Base-by-base conservation (phyloP, 257 asterid species). In the Scutellaria galericulata region DNA sequence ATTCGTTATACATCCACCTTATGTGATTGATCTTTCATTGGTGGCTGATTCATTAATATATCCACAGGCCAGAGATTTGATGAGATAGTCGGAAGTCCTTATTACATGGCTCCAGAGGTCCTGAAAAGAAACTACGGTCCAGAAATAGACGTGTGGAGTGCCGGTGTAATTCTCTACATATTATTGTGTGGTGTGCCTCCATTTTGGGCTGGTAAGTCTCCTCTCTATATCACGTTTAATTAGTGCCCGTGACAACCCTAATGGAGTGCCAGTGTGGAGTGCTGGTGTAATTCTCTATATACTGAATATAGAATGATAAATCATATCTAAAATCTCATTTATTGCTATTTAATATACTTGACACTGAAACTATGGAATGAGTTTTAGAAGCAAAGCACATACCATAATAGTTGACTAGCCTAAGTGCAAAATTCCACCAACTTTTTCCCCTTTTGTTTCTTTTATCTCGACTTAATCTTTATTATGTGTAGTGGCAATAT, bases 101-200 rank as follows among this genome's bases (percentile, higher is more conserved):
- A 86, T 46, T 89, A 89, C 71, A 89, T 89, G 92, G 96, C 96
- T 14, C 96, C 96, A 0, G 96, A 89, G 78, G 92, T 89, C 68
- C 78, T 89, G 66, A 89, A 68, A 71, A 71, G 89, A 66, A 83
- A 80, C 70, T 89, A 89, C 37, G 96, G 96, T 45, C 90, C 85
- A 20, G 96, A 89, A 83, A 64, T 89, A 1, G 96, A 89, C 12
- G 83, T 89, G 22, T 85, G 96, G 96, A 88, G 96, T 80, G 92
- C 92, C 46, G 96, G 96, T 58, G 95, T 88, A 7, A 79, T 88
- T 76, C 92, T 88, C 45, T 88, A 88, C 78, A 88, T 88, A 70
- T 78, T 88, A 76, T 83, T 88, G 20, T 86, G 90, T 41, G 96
- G 96, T 24, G 78, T 83, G 66, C 96, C 96, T 0, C 96, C 96